Evolutionary conservation across 345 rosid genomes (phyloP), one percentile per base, ranked within the genome.

Genomic region (Corchorus olitorius): DNA sequence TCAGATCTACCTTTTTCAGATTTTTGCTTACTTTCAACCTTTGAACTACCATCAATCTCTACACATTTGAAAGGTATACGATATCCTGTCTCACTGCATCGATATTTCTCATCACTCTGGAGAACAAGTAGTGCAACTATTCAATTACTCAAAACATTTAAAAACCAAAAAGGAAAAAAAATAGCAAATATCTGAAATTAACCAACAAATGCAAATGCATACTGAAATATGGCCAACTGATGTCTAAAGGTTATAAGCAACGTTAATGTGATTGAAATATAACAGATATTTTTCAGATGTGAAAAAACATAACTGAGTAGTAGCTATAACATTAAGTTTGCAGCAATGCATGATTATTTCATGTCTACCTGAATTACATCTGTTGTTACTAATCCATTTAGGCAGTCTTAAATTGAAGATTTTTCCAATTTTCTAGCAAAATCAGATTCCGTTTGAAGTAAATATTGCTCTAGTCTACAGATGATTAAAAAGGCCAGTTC

Each of bases 21-120:
- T 19, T 87, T 86, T 69, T 84, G 74, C 45, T 58, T 75, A 66
- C 73, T 81, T 67, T 55, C 83, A 66, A 55, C 78, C 13, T 78
- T 70, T 12, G 76, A 37, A 70, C 19, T 67, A 66, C 73, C 83
- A 75, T 75, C 79, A 46, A 59, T 79, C 80, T 87, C 91, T 76
- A 86, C 81, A 78, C 98, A 95, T 84, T 87, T 90, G 39, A 95
- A 81, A 62, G 97, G 94, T 83, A 95, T 92, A 0, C 97, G 97
- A 82, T 95, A 93, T 22, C 98, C 94, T 0, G 98, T 95, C 89
- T 93, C 99, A 79, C 99, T 93, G 75, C 99, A 95, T 16, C 93
- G 93, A 82, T 87, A 93, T 74, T 88, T 89, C 22, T 81, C 85
- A 77, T 88, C 88, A 73, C 83, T 89, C 97, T 93, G 76, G n/a